phyloP scores from a whole-genome alignment of 306 rosid species.

The Prunus salicina region DNA sequence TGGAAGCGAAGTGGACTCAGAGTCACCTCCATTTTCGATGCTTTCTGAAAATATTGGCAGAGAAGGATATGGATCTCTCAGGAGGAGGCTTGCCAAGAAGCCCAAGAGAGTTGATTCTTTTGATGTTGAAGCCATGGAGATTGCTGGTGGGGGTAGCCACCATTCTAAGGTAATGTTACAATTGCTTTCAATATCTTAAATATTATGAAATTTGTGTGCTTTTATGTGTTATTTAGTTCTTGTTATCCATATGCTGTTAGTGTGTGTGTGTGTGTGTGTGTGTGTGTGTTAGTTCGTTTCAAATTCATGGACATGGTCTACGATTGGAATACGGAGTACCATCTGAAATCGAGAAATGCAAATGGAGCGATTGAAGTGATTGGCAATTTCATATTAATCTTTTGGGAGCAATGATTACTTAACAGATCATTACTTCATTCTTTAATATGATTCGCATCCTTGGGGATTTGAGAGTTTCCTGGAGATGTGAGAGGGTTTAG shows the following conservation, averaged over 20 bases:
- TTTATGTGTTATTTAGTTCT: neutral
- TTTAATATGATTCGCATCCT: neutral
- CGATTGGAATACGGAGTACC: neutral
- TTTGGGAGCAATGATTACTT: neutral
- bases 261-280: neutral
- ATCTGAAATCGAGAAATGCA: neutral
- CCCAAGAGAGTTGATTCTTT: constrained; percentile 83
- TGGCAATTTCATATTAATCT: neutral
- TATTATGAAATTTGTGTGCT: neutral
- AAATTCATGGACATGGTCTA: neutral
- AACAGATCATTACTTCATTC: neutral
- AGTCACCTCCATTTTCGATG: constrained; percentile 44
- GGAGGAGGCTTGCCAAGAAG: constrained; percentile 78
- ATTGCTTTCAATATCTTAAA: neutral
- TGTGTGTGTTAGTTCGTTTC: neutral
- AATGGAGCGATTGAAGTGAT: neutral
- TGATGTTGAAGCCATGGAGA: constrained; percentile 90
- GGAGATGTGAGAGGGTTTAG: neutral
- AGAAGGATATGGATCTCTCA: constrained; percentile 60
- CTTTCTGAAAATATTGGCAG: constrained; percentile 33
- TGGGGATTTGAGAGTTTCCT: neutral
- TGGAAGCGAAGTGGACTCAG: constrained; percentile 80
- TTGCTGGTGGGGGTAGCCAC: constrained; percentile 56
- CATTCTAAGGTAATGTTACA: constrained; percentile 43
- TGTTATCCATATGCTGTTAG: neutral